Conservation (phyloP, 1,139 yeast genomes). For the Geotrichum australiense region DNA sequence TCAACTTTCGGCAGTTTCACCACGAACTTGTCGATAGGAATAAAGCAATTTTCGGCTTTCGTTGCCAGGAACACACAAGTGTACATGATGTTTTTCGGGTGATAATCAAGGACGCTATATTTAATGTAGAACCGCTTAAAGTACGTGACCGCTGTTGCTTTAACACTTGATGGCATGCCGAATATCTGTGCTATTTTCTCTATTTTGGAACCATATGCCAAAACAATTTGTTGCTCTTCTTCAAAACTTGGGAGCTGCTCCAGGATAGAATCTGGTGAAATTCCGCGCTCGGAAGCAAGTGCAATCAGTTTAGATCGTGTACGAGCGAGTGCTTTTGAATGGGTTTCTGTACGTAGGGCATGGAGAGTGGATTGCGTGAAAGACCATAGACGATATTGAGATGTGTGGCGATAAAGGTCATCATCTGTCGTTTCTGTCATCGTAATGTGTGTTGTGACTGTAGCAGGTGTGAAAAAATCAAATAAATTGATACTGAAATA, state of each 20-base stretch:
- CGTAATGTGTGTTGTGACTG: too few species aligned
- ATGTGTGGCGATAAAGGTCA: constrained; percentile 77
- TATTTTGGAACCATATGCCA: constrained; percentile 65
- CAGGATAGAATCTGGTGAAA: constrained; percentile 6
- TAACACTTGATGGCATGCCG: constrained; percentile 56
- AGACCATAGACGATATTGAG: constrained; percentile 85
- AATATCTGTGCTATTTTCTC: constrained; percentile 52
- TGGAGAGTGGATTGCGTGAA: constrained; percentile 53
- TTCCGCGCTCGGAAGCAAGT: constrained; percentile 11
- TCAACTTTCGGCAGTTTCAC: constrained; percentile 57
- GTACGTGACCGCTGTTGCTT: constrained; percentile 81
- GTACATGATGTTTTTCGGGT: constrained; percentile 71
- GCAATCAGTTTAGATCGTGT: constrained; percentile 34
- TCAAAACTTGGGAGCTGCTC: constrained; percentile 41
- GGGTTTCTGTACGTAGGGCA: constrained; percentile 42
- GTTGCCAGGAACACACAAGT: constrained; percentile 90
- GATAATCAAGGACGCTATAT: constrained; percentile 77
- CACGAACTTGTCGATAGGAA: constrained; percentile 77
- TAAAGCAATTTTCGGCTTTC: constrained; percentile 84
- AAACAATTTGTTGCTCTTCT: constrained; percentile 64
- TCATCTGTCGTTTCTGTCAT: constrained; percentile 42
- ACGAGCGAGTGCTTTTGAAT: constrained; percentile 46
- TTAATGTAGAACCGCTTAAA: constrained; percentile 73
- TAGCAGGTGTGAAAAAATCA: too few species aligned
- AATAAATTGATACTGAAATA: too few species aligned